Evolutionary conservation across 2,329 filamentous ascomycete species (phyloP), one percentile per base, ranked within the genome.

Genomic region (Aureobasidium sp.): DNA sequence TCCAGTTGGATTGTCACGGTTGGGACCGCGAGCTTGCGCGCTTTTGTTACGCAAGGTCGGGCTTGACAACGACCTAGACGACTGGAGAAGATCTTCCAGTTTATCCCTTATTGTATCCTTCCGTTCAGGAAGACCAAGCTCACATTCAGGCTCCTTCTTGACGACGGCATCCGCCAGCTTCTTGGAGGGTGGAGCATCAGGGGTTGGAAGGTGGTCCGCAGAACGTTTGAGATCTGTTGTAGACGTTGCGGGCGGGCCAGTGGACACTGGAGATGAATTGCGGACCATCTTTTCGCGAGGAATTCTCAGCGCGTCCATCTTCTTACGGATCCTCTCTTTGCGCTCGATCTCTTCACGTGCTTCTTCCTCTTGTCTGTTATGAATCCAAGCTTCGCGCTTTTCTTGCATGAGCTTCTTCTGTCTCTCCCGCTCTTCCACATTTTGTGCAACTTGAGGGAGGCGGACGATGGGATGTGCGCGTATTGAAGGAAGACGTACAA

Each of bases 271-370:
- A 45, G 42, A 5, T 15, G 42, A 12, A 25, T 12, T 15, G 41
- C 9, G 12, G 20, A 31, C 29, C 5, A 45, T 51, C 45, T 60
- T 49, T 63, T 70, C 69, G 12, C 69, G 64, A 20, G 67, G 84
- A 17, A 86, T 84, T 0, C 87, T 88, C 70, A 92, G 76, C 9
- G 85, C 84, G 67, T 87, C 87, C 51, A 92, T 75, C 73, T 90
- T 91, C 70, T 87, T 81, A 49, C 85, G 83, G 64, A 92, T 85
- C 27, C 89, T 83, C 70, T 90, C 87, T 68, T 83, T 82, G 63
- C 81, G 83, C 20, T 84, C 89, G 20, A 85, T 87, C 69, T 90
- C 87, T 68, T 89, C 87, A n/a, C 80, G 82, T 22, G 82, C 86
- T 68, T 88, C 86, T 71, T 91, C 83, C 62, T 89, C 87, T 64